These are phyloP conservation scores for Crepidotus variabilis DNA, from an alignment of 768 basidiomycete genomes.

Conservation along the genomic window DNA sequence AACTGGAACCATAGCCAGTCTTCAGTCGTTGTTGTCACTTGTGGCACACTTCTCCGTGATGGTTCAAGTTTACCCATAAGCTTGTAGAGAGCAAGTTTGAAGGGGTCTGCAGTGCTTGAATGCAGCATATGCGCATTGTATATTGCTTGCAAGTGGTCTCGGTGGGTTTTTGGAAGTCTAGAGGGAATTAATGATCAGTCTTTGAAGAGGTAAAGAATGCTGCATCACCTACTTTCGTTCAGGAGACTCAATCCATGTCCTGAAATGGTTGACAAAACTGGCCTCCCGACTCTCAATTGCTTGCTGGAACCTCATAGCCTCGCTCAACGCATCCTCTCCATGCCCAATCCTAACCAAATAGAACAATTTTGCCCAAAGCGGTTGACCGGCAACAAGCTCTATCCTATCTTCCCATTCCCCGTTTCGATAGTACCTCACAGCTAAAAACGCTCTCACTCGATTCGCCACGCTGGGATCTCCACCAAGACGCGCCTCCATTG, in stretches of 20 bases:
- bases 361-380: conserved; percentile 93
- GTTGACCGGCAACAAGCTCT: conserved; percentile 86
- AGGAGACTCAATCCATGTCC: conserved; percentile 76
- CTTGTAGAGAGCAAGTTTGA: conserved; percentile 95
- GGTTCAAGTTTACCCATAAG: conserved; percentile 92
- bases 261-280: conserved; percentile 79
- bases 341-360: conserved; percentile 89
- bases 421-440: conserved; percentile 73
- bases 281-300: conserved; percentile 76
- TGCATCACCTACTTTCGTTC: conserved; percentile 60
- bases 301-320: conserved; percentile 66
- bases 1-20: conserved; percentile 99
- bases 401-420: conserved; percentile 87
- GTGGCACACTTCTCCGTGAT: conserved; percentile 67
- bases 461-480: conserved; percentile 90
- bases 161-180: conserved; percentile 68
- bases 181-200: neutral
- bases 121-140: conserved; percentile 91
- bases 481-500: conserved; percentile 82
- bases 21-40: conserved; percentile 89
- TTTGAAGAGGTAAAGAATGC: neutral
- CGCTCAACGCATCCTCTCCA: conserved; percentile 71
- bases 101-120: conserved; percentile 85
- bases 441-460: conserved; percentile 84
- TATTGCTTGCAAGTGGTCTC: conserved; percentile 75